A percentile compares a stretch with the other conserved stretches of the same genome.
phyloP scores from a whole-genome alignment of 495 filamentous ascomycete species.

The Chaetomium fimeti region DNA sequence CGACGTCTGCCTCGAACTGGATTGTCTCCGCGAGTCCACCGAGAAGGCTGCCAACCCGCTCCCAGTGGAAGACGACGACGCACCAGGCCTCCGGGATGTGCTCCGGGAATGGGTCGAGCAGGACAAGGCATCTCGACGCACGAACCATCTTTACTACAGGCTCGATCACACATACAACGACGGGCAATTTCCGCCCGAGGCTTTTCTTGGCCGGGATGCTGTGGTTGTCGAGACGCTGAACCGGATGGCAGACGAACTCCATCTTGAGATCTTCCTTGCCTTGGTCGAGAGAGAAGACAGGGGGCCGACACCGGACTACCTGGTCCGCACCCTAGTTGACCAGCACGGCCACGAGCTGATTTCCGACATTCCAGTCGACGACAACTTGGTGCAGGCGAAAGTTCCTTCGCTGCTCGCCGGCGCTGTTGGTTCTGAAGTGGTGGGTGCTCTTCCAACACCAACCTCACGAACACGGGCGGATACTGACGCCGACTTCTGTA shows the following conservation, averaged over 20 bases:
- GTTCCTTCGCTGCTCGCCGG: background rate
- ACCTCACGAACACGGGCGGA: background rate
- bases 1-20: conserved; percentile 15
- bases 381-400: conserved; percentile 10
- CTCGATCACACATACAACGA: conserved; percentile 18
- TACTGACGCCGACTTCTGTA: background rate
- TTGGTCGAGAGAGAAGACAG: conserved; percentile 18
- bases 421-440: conserved; percentile 3
- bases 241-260: background rate
- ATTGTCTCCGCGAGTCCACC: conserved; percentile 5
- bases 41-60: background rate
- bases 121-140: conserved; percentile 14
- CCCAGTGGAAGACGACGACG: background rate
- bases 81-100: conserved; percentile 6
- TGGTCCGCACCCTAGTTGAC: conserved; percentile 18
- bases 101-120: conserved; percentile 20
- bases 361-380: conserved; percentile 14
- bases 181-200: background rate
- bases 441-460: background rate
- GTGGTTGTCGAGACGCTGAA: conserved; percentile 14
- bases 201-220: conserved; percentile 10
- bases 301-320: conserved; percentile 6
- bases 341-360: conserved; percentile 15
- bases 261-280: conserved; percentile 26
- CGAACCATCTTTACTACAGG: conserved; percentile 23